Base-by-base conservation (phyloP, 176 grass and related monocot species). In the Eleusine indica region DNA sequence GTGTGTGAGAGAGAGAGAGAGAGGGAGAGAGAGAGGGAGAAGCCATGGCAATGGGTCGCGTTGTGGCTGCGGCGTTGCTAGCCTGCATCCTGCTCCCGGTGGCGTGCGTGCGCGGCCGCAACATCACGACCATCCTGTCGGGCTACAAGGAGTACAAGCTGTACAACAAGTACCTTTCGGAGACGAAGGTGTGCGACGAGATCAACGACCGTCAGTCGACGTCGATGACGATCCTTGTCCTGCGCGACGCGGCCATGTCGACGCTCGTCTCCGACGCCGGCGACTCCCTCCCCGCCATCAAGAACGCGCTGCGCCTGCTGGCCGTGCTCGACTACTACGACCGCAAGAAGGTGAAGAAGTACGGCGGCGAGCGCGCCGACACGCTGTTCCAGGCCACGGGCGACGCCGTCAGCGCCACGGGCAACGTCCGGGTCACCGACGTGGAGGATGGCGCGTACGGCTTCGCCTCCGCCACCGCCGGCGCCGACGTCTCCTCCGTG, bases 151-250 rank as follows among this genome's bases (percentile, higher is more conserved):
- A 94, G 65, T 98, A 95, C 88, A 89, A 86, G 39, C 69, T 83
- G 64, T 98, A 93, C 87, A 98, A 94, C 91, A 84, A 77, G 82
- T 98, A 95, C 78, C 89, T 98, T 16, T 85, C 93, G 30, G 87
- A 92, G 84, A 98, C 96, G 25, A 90, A 90, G 84, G 96, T 98
- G 37, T 94, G 93, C 84, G 96, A 98, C 48, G 96, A 98, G 93
- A 94, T 98, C 89, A 95, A 98, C 91, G 76, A 86, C 21, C 87
- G 91, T 38, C 85, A 88, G 29, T 88, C 93, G 30, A 89, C 91
- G 9, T 88, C 93, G 17, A 90, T 94, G 9, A 89, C 91, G 32
- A 88, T 90, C 64, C 96, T 98, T 5, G 93, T 98, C 9, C 91
- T 98, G 4, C 70, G 87, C 51, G 89, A 94, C 39, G 68, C 40